Evolutionary conservation across 176 grass and related monocot species (phyloP), one percentile per base, ranked within the genome.

Genomic region (Puya raimondii): DNA sequence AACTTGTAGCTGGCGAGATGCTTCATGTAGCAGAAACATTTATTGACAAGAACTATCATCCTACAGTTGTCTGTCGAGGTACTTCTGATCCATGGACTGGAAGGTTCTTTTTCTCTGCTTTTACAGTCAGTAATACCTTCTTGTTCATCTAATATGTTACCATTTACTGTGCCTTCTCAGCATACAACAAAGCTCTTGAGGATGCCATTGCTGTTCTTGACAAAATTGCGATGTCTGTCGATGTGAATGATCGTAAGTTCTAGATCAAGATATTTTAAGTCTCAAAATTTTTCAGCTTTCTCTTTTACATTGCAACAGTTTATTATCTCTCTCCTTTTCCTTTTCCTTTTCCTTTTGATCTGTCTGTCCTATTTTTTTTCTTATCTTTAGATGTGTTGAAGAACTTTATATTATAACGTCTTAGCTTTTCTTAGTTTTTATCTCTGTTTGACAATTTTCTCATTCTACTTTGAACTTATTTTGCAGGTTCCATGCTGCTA

Each of bases 51-150:
- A 84, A 88, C 53, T 99, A 82, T 66, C 94, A 99, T 80, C 94
- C 94, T 56, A 99, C 89, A 54, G 89, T 99, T 80, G 86, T 99
- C 78, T 99, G 94, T 61, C 81, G 87, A 78, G 89, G 94, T 99
- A 88, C 64, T 73, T 71, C 53, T 66, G 53, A 16, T 7, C 49
- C 72, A 61, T 21, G 4, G 53, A 47, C 17, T 2, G 3, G 64
- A 50, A 2, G 29, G 66, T 52, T 70, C 64, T 65, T 1, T 86
- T 81, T 67, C 74, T 15, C 76, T 66, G 16, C 64, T 64, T 78
- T 16, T 54, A 8, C 15, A 70, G 12, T 72, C 74, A 67, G 4
- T 50, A 56, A 66, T 68, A 74, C 66, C 81, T 56, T 61, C 14
- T 47, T 11, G 4, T 70, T 75, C 2, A 64, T 76, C 65, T 12